A percentile compares a stretch with the other conserved stretches of the same genome.
phyloP scores from a whole-genome alignment of 2,329 filamentous ascomycete genomes.

The Chaetomium globosum region DNA sequence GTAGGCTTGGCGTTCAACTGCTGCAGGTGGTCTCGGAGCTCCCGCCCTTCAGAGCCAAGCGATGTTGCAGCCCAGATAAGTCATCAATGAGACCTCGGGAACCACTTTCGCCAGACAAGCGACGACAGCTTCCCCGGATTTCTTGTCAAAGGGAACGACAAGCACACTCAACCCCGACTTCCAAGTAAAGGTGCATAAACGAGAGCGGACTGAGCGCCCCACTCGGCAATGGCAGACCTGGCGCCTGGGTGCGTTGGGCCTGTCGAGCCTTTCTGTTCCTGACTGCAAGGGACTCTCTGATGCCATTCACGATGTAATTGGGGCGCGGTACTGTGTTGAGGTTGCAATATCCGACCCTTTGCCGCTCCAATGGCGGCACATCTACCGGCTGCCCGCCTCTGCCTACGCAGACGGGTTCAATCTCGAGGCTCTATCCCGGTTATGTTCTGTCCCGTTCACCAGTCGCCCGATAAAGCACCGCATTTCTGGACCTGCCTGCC shows the following conservation, averaged over 20 bases:
- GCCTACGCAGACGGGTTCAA: constrained; percentile 15
- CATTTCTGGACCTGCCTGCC: not conserved
- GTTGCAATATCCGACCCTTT: constrained; percentile 25
- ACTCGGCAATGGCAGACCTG: constrained; percentile 5
- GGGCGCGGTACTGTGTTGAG: not conserved
- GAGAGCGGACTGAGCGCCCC: not conserved
- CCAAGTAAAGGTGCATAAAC: constrained; percentile 1
- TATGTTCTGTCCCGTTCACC: not conserved
- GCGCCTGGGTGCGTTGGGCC: constrained; percentile 1
- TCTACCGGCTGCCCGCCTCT: not conserved
- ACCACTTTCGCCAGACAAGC: not conserved
- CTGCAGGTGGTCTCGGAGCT: not conserved
- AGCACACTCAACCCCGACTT: not conserved
- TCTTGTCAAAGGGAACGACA: too few relatives aligned
- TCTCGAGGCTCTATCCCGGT: constrained; percentile 15
- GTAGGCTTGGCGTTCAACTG: not conserved
- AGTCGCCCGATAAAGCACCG: not conserved
- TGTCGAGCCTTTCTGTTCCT: not conserved
- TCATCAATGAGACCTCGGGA: not conserved
- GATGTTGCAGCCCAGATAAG: not conserved
- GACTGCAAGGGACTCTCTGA: not conserved
- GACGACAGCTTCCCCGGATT: constrained; percentile 5
- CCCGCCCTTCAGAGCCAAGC: constrained; percentile 2
- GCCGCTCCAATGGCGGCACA: constrained; percentile 28
- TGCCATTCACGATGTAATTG: not conserved